Conservation (phyloP, 768 basidiomycete genomes). For the Amanita fuliginea region DNA sequence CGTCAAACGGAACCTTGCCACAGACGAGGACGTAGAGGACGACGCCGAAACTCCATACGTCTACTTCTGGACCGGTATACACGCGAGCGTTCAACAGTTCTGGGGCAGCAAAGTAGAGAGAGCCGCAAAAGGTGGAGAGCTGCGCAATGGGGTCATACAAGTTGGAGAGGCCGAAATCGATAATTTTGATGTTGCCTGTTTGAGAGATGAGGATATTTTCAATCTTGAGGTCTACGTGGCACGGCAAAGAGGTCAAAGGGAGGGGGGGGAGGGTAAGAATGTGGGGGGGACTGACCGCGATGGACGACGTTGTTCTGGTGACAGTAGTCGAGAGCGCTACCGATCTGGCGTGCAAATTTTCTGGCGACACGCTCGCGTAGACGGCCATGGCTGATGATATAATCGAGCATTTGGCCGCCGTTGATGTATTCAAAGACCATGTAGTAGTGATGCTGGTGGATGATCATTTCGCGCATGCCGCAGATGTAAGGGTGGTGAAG, state of each 20-base stretch:
- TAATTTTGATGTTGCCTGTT: conserved; percentile 98
- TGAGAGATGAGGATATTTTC: conserved; percentile 99
- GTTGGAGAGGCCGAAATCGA: conserved; percentile 98
- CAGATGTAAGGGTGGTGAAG: conserved; percentile 98
- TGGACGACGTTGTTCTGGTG: conserved; percentile 97
- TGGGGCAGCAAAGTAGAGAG: conserved; percentile 96
- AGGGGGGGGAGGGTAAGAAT: not conserved
- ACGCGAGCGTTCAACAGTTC: conserved; percentile 94
- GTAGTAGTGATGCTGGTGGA: conserved; percentile 97
- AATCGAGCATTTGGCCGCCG: conserved; percentile 99
- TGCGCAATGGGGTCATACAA: conserved; percentile 76
- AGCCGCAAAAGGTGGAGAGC: conserved; percentile 94
- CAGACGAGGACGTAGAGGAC: conserved; percentile 97
- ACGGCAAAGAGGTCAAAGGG: not conserved
- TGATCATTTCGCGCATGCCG: conserved; percentile 98
- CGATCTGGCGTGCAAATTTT: conserved; percentile 97
- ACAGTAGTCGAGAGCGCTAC: conserved; percentile 91
- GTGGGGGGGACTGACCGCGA: conserved; percentile 41
- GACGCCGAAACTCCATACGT: conserved; percentile 98
- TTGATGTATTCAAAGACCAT: conserved; percentile 99
- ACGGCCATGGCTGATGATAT: conserved; percentile 96
- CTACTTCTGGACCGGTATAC: conserved; percentile 96
- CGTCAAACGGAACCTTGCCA: conserved; percentile 98
- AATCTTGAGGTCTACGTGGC: conserved; percentile 77
- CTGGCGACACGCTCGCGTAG: conserved; percentile 91